Evolutionary conservation across 768 basidiomycete species (phyloP).

Genomic region (Trametes punicea): DNA sequence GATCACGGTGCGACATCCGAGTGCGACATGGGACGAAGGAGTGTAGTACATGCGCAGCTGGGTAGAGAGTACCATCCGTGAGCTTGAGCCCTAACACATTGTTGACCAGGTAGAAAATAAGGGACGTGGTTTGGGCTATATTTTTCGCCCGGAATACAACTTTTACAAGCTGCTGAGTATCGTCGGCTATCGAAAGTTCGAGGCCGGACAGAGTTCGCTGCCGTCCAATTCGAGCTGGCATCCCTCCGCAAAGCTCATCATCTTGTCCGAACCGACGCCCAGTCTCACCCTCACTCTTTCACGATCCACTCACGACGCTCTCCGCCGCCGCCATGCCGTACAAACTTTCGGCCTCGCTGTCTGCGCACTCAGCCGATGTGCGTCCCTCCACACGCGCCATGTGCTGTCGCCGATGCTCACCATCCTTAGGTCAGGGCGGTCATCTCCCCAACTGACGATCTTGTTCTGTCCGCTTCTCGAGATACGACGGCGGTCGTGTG

Average conservation of each 20-base stretch:
- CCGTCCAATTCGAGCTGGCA: conserved; percentile 12
- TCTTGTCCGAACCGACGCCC: conserved; percentile 17
- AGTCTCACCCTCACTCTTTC: conserved; percentile 20
- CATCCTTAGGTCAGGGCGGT: conserved; percentile 74
- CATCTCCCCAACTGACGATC: conserved; percentile 66
- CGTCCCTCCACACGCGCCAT: conserved; percentile 30
- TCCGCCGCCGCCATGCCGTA: conserved; percentile 52
- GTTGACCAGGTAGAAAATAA: no score
- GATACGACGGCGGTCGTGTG: conserved; percentile 90
- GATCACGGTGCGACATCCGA: no score
- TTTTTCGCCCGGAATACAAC: neutral
- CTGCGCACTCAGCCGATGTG: conserved; percentile 73
- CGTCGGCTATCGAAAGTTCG: conserved; percentile 23
- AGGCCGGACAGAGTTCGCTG: conserved; percentile 19
- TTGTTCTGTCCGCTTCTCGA: conserved; percentile 87
- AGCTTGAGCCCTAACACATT: no score
- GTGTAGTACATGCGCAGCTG: no score
- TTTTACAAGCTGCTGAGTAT: no score
- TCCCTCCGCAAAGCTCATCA: conserved; percentile 12
- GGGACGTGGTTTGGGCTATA: neutral
- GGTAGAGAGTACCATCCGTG: no score
- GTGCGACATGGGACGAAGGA: no score
- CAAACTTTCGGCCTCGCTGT: conserved; percentile 72
- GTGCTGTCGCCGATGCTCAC: conserved; percentile 22
- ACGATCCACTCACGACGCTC: conserved; percentile 15